phyloP scores from a whole-genome alignment of 768 basidiomycete species.

The Lactifluus rugatus region DNA sequence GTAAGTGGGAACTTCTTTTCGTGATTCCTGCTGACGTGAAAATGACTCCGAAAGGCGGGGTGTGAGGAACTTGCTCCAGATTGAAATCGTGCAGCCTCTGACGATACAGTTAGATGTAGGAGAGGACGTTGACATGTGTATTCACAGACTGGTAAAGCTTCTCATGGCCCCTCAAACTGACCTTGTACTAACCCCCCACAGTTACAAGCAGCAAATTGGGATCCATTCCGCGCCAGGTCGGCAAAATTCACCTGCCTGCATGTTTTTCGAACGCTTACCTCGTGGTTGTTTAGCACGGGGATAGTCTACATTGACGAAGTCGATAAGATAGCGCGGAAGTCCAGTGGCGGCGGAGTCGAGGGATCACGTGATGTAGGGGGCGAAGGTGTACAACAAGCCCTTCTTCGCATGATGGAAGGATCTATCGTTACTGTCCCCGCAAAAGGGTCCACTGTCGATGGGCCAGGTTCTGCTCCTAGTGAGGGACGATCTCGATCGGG shows the following conservation, averaged over 20 bases:
- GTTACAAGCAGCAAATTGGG: constrained; percentile 87
- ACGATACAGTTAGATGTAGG: constrained; percentile 59
- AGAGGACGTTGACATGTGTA: constrained; percentile 90
- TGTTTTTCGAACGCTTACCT: constrained; percentile 2
- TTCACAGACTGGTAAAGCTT: constrained; percentile 62
- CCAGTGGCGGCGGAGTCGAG: constrained; percentile 44
- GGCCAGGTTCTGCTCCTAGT: constrained; percentile 33
- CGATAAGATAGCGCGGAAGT: constrained; percentile 79
- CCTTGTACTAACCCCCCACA: constrained; percentile 24
- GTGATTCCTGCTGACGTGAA: not conserved
- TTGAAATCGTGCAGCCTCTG: not conserved
- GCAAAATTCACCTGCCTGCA: not conserved
- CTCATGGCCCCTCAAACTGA: not conserved
- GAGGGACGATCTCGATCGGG: constrained; percentile 42
- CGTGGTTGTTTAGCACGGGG: constrained; percentile 50
- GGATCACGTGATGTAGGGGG: constrained; percentile 84
- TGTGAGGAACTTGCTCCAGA: constrained; percentile 36
- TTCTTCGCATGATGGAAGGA: constrained; percentile 92
- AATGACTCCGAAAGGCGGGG: constrained; percentile 43
- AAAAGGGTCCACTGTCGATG: constrained; percentile 46
- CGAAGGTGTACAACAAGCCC: constrained; percentile 91
- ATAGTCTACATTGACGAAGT: constrained; percentile 96
- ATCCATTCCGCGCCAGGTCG: constrained; percentile 77
- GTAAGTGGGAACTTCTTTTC: constrained; percentile 29
- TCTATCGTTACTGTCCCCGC: constrained; percentile 74